Evolutionary conservation across 2,329 filamentous ascomycete genomes (phyloP).

Genomic region (Sporothrix brasiliensis): DNA sequence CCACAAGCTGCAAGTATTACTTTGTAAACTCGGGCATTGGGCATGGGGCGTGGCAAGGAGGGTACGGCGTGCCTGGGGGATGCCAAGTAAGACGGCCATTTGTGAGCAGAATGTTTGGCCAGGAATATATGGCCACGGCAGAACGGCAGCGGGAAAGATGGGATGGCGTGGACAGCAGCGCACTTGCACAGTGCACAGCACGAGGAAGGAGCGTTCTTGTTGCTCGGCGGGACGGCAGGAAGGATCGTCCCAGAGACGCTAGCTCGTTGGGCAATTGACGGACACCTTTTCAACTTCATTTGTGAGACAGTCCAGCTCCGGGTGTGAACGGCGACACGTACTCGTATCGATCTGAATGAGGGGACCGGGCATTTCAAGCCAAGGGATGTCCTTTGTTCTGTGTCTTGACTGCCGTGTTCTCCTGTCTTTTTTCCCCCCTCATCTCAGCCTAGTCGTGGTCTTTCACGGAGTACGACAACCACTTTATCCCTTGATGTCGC

Average conservation of each 20-base stretch:
- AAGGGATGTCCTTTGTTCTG: constrained; percentile 1
- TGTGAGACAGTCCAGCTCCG: not conserved
- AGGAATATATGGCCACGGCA: not conserved
- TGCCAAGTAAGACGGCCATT: not conserved
- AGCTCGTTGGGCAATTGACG: not conserved
- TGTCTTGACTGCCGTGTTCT: not conserved
- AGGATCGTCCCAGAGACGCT: constrained; percentile 20
- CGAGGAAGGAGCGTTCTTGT: constrained; percentile 18
- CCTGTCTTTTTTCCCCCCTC: not conserved
- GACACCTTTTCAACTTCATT: not conserved
- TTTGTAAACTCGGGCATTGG: not conserved
- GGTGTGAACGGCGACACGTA: not conserved
- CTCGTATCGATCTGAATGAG: constrained; percentile 14
- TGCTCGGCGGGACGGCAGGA: constrained; percentile 6
- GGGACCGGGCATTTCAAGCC: not conserved
- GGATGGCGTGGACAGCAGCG: constrained; percentile 9
- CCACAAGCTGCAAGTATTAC: not conserved
- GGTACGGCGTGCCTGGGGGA: not conserved
- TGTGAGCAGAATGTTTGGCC: constrained; percentile 4
- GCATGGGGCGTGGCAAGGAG: not conserved
- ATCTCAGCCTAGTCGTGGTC: not conserved
- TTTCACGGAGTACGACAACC: not conserved
- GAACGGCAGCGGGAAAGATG: constrained; percentile 11
- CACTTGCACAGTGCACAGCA: constrained; percentile 18
- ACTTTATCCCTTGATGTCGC: not conserved